Conservation (phyloP, 495 filamentous ascomycete species). For the Aspergillus sparsus region DNA sequence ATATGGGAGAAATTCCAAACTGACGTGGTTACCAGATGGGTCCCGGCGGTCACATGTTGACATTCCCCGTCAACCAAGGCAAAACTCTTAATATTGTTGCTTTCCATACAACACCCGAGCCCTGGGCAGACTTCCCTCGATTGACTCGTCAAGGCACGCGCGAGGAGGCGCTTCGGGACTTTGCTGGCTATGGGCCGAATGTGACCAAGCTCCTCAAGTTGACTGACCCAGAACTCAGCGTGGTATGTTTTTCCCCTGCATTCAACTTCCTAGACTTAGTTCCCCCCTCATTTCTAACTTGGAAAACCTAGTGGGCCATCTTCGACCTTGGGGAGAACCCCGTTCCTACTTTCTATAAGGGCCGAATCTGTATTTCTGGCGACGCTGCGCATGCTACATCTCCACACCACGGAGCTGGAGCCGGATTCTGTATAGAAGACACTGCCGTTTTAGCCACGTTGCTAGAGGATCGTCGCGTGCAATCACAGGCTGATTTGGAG, state of each 20-base stretch:
- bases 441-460: slow-evolving; percentile 46
- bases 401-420: slow-evolving; percentile 57
- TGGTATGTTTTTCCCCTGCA: slow-evolving; percentile 19
- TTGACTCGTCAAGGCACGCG: slow-evolving; percentile 33
- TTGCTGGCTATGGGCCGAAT: slow-evolving; percentile 40
- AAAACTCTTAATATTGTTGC: slow-evolving; percentile 45
- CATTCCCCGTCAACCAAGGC: slow-evolving; percentile 50
- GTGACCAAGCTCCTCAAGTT: slow-evolving; percentile 29
- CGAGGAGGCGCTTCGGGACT: slow-evolving; percentile 37
- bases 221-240: slow-evolving; percentile 25
- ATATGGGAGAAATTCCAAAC: neutral
- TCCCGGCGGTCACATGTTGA: slow-evolving; percentile 47
- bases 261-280: slow-evolving; percentile 12
- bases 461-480: slow-evolving; percentile 28
- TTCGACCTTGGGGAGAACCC: slow-evolving; percentile 56
- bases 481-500: slow-evolving; percentile 19
- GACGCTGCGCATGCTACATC: slow-evolving; percentile 52
- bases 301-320: slow-evolving; percentile 50
- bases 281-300: slow-evolving; percentile 31
- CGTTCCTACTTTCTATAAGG: slow-evolving; percentile 38
- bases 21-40: slow-evolving; percentile 36
- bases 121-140: slow-evolving; percentile 38
- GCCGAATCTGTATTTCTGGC: slow-evolving; percentile 48
- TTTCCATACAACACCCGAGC: slow-evolving; percentile 31
- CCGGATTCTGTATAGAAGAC: slow-evolving; percentile 59